Percentiles rank a stretch among this genome's conserved stretches.
Evolutionary conservation across 208 protist genomes (phyloP).

Genomic region (Endotrypanum monterogeii): DNA sequence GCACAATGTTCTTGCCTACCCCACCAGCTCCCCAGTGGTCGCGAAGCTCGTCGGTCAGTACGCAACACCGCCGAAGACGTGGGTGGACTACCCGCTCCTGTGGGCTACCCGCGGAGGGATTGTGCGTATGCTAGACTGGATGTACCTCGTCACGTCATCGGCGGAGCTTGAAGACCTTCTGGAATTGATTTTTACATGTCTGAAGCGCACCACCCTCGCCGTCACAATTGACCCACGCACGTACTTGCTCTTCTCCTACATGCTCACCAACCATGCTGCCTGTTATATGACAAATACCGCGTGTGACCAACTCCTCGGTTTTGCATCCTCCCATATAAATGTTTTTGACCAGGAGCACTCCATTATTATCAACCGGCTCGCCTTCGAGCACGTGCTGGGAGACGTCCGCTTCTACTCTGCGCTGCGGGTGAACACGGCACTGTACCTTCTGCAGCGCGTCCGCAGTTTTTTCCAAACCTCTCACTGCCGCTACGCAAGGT

Average conservation of each 20-base stretch:
- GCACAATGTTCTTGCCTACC: constrained; percentile 41
- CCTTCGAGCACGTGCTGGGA: constrained; percentile 72
- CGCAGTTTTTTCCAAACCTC: constrained; percentile 53
- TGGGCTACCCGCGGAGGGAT: constrained; percentile 69
- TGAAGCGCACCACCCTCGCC: constrained; percentile 42
- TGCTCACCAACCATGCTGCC: constrained; percentile 52
- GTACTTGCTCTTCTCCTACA: constrained; percentile 68
- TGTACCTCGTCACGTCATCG: constrained; percentile 41
- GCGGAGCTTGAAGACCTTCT: constrained; percentile 56
- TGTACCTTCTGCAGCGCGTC: constrained; percentile 57
- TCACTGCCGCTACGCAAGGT: constrained; percentile 62
- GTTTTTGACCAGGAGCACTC: constrained; percentile 61
- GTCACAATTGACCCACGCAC: constrained; percentile 57
- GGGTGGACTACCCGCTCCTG: constrained; percentile 74
- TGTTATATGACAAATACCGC: constrained; percentile 51
- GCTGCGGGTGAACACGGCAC: constrained; percentile 43
- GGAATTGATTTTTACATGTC: constrained; percentile 44
- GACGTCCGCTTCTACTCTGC: constrained; percentile 55
- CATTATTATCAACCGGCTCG: constrained; percentile 79
- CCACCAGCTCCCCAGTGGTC: constrained; percentile 39
- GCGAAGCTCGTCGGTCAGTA: constrained; percentile 76
- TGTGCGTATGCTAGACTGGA: constrained; percentile 69
- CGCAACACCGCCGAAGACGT: constrained; percentile 59
- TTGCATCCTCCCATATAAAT: constrained; percentile 47
- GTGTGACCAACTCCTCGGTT: constrained; percentile 58